Evolutionary conservation across 176 grass and related monocot species (phyloP).

Genomic region (Musa acuminata): DNA sequence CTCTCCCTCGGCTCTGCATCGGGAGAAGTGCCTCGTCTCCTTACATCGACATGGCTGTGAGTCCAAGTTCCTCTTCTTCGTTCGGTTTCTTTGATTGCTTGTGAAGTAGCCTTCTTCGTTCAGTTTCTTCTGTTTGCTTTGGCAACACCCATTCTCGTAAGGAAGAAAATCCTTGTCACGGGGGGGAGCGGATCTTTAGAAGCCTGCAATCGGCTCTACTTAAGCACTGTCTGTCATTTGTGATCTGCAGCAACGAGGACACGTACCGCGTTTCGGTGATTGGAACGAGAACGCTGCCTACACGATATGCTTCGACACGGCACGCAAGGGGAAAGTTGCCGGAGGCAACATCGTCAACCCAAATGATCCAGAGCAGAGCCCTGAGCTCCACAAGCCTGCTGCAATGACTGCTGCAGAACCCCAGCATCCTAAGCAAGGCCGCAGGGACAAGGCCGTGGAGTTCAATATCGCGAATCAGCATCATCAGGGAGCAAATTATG

Average conservation of each 20-base stretch:
- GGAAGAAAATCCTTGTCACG: no score
- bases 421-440: neutral
- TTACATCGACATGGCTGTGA: neutral
- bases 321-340: conserved; percentile 1
- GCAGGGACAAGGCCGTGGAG: no score
- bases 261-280: conserved; percentile 4
- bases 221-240: neutral
- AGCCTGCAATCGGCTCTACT: no score
- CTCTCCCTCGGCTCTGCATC: neutral
- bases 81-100: neutral
- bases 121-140: neutral
- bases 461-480: neutral
- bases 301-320: conserved; percentile 1
- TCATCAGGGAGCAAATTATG: neutral
- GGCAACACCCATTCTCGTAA: no score
- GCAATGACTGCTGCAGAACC: neutral
- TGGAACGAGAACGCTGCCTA: conserved; percentile 3
- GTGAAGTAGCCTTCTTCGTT: no score
- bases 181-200: neutral
- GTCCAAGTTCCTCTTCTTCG: neutral
- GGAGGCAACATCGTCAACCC: neutral
- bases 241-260: neutral
- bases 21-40: neutral
- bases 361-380: conserved; percentile 8
- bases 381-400: neutral